Conservation (phyloP, 495 filamentous ascomycete species). For the Podospora pseudopauciseta region DNA sequence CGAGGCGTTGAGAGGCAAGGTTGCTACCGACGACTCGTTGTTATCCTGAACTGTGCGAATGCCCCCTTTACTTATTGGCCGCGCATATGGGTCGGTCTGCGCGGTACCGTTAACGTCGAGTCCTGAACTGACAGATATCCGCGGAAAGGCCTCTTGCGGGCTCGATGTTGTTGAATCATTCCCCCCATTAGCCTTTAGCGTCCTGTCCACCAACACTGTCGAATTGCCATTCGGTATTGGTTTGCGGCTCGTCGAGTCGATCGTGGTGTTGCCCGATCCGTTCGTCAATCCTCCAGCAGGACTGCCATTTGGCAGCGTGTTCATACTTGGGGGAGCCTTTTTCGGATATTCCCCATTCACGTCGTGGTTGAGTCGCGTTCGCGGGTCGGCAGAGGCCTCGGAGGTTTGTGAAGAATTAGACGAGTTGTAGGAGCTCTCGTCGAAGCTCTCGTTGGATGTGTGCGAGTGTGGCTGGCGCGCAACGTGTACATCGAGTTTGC, state of each 20-base stretch:
- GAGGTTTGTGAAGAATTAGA: constrained; percentile 31
- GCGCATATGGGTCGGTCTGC: constrained; percentile 33
- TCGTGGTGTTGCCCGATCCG: constrained; percentile 3
- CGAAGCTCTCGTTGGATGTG: constrained; percentile 37
- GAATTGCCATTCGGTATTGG: constrained; percentile 23
- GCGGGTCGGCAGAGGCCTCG: constrained; percentile 27
- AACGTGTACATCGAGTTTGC: constrained; percentile 31
- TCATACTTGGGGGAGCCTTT: constrained; percentile 27
- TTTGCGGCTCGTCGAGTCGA: constrained; percentile 17
- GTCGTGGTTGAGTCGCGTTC: constrained; percentile 13
- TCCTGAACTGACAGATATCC: constrained; percentile 32
- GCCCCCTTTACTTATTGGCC: constrained; percentile 8
- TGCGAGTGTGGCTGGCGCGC: constrained; percentile 31
- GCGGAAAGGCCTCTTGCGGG: constrained; percentile 17
- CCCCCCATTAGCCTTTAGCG: constrained; percentile 11
- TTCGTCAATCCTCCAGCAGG: constrained; percentile 17
- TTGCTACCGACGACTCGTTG: constrained; percentile 25
- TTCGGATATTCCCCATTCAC: constrained; percentile 18
- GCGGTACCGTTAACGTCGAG: constrained; percentile 19
- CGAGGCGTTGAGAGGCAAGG: constrained; percentile 20
- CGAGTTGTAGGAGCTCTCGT: constrained; percentile 33
- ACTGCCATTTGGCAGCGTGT: constrained; percentile 23
- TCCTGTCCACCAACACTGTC: constrained; percentile 26
- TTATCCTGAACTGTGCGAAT: constrained; percentile 31
- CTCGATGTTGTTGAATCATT: constrained; percentile 7